These are phyloP conservation scores for Spiraea crenata DNA, from an alignment of 331 rosid species.

Conservation along the genomic window DNA sequence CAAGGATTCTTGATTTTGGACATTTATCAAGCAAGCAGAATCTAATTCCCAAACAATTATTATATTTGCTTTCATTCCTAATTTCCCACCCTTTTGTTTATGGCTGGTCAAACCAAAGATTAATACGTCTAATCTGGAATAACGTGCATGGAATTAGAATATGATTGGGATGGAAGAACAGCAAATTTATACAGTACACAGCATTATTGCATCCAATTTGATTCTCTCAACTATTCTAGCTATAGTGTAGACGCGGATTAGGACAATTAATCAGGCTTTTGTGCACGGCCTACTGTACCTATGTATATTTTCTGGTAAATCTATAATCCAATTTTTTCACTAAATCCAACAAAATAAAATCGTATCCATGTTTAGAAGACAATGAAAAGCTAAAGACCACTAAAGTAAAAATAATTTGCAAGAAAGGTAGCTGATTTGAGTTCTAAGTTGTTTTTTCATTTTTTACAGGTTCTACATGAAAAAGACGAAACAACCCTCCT, in stretches of 20 bases:
- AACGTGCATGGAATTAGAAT: slow-evolving; percentile 12
- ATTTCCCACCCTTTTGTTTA: not conserved
- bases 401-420: slow-evolving; percentile 1
- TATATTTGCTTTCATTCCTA: not conserved
- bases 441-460: not conserved
- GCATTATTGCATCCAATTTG: not conserved
- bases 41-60: not conserved
- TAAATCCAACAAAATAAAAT: not conserved
- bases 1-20: slow-evolving; percentile 7
- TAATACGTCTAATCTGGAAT: not conserved
- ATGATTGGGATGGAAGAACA: not conserved
- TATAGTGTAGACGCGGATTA: no score
- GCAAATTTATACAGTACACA: not conserved
- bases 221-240: not conserved
- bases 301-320: not conserved
- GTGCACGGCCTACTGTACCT: not conserved
- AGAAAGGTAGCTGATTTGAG: not conserved
- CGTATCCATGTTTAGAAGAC: not conserved
- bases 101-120: slow-evolving; percentile 1
- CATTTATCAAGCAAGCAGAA: not conserved
- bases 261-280: no score
- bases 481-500: not conserved
- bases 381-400: not conserved
- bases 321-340: not conserved
- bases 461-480: not conserved